These are phyloP conservation scores for Geosmithia morbida DNA, from an alignment of 2,329 filamentous ascomycete genomes.

Conservation along the genomic window DNA sequence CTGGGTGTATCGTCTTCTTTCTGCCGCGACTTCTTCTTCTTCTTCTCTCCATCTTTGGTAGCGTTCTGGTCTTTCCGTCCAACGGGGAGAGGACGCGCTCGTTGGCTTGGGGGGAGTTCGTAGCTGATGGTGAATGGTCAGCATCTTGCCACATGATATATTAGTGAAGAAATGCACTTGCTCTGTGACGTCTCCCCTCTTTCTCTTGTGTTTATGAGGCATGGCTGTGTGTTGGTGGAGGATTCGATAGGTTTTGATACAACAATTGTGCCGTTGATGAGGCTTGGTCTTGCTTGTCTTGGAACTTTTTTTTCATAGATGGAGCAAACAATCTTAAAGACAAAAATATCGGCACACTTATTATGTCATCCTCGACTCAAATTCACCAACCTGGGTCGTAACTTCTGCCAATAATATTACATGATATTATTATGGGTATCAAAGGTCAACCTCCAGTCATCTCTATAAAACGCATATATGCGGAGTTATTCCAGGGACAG, in stretches of 20 bases:
- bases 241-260: not conserved
- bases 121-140: slow-evolving; percentile 18
- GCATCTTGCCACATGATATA: not conserved
- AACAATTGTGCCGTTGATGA: not conserved
- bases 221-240: slow-evolving; percentile 27
- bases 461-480: no score
- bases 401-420: not conserved
- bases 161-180: slow-evolving; percentile 15
- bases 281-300: not conserved
- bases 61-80: slow-evolving; percentile 6
- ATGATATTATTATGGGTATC: no score
- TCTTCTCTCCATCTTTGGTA: slow-evolving; percentile 15
- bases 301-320: not conserved
- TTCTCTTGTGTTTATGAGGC: slow-evolving; percentile 78
- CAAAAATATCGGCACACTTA: not conserved
- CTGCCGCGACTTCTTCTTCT: slow-evolving; percentile 21
- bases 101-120: slow-evolving; percentile 32
- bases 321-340: not conserved
- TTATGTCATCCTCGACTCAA: not conserved
- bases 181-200: slow-evolving; percentile 39
- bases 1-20: slow-evolving; percentile 69
- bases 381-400: not conserved
- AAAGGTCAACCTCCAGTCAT: no score
- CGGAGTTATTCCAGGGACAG: no score
- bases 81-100: slow-evolving; percentile 35